A percentile compares a stretch with the other conserved stretches of the same genome.
phyloP scores from a whole-genome alignment of 192 early-diverging fungal species.

The Glomus cerebriforme region DNA sequence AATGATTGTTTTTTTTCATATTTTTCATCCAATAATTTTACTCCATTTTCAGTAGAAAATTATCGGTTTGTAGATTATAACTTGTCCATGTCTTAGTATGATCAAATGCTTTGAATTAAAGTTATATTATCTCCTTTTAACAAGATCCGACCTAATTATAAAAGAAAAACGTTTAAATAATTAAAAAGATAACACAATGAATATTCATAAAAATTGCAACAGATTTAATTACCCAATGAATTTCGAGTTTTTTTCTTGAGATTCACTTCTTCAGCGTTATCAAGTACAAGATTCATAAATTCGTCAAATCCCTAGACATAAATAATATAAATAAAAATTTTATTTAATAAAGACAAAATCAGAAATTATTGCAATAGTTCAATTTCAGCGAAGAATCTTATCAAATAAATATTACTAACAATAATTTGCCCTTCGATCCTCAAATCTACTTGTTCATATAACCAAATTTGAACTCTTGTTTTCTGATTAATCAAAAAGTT shows the following conservation, averaged over 20 bases:
- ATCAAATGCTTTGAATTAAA: constrained; percentile 59
- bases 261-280: constrained; percentile 83
- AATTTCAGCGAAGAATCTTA: neutral
- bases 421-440: constrained; percentile 93
- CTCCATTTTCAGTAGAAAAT: too few relatives aligned
- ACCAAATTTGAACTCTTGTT: constrained; percentile 90
- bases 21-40: too few relatives aligned
- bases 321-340: neutral
- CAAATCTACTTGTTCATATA: constrained; percentile 84
- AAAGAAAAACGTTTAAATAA: neutral
- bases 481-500: constrained; percentile 54
- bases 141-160: constrained; percentile 73
- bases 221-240: constrained; percentile 58
- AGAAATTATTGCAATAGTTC: too few relatives aligned
- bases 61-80: too few relatives aligned
- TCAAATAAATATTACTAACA: constrained; percentile 49
- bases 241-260: constrained; percentile 77
- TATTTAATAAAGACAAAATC: neutral
- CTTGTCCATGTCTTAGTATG: too few relatives aligned
- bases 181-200: constrained; percentile 8
- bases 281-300: constrained; percentile 97
- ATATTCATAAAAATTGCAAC: neutral
- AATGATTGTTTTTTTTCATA: too few relatives aligned
- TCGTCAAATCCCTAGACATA: constrained; percentile 92
- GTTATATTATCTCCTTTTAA: constrained; percentile 99